These are phyloP conservation scores for Ceratobasidium sp. DNA, from an alignment of 1,284 basidiomycete genomes.

Conservation along the genomic window DNA sequence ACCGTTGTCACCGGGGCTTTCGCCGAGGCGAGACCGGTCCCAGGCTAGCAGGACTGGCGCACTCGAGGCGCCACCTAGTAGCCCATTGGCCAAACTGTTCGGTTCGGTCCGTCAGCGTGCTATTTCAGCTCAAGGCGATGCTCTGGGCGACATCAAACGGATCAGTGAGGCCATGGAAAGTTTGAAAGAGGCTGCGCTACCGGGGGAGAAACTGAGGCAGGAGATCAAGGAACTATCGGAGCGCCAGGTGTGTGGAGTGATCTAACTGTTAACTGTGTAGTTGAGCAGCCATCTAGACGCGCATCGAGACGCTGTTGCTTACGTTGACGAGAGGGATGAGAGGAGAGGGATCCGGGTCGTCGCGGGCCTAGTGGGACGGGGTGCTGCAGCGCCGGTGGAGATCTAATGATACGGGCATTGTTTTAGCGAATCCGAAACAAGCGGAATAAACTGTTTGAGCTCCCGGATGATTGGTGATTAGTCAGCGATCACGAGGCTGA, in stretches of 20 bases:
- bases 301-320: constrained; percentile 73
- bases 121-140: constrained; percentile 51
- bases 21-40: constrained; percentile 45
- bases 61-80: constrained; percentile 49
- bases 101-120: constrained; percentile 48
- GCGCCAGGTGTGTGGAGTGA: constrained; percentile 59
- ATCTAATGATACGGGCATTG: neutral
- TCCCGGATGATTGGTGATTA: no score
- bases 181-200: constrained; percentile 59
- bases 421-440: constrained; percentile 32
- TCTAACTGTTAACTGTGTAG: neutral
- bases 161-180: constrained; percentile 69
- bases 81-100: constrained; percentile 65
- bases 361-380: constrained; percentile 1
- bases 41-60: constrained; percentile 43
- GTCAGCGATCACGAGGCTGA: constrained; percentile 32
- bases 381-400: neutral
- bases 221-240: constrained; percentile 73
- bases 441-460: constrained; percentile 11
- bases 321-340: constrained; percentile 59
- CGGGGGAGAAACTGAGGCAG: constrained; percentile 68
- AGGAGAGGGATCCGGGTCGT: constrained; percentile 50
- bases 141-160: constrained; percentile 56
- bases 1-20: neutral
- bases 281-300: constrained; percentile 58